Conservation (phyloP, 2,329 filamentous ascomycete genomes). For the Hymenoscyphus fructigenus region DNA sequence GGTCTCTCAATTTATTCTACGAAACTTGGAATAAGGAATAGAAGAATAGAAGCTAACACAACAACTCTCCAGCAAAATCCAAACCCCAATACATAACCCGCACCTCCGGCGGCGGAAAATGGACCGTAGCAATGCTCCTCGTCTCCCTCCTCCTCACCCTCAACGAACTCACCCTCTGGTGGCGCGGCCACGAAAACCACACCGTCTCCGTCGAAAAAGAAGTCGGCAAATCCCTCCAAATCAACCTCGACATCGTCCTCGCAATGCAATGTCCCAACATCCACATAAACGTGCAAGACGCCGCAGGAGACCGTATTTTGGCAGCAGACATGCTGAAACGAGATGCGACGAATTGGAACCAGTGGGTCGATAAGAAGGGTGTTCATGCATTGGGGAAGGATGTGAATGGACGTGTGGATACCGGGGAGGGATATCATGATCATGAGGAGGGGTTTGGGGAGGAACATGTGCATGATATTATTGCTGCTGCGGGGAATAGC, state of each 20-base stretch:
- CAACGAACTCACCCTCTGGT: constrained; percentile 80
- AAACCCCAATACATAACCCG: constrained; percentile 89
- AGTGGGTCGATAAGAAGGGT: constrained; percentile 75
- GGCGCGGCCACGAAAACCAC: constrained; percentile 78
- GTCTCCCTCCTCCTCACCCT: constrained; percentile 74
- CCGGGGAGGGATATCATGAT: constrained; percentile 58
- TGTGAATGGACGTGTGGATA: constrained; percentile 52
- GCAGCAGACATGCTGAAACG: constrained; percentile 72
- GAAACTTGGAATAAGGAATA: background rate
- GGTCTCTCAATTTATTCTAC: background rate
- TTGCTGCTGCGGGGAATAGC: constrained; percentile 59
- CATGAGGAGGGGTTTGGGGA: constrained; percentile 70
- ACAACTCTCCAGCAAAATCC: constrained; percentile 73
- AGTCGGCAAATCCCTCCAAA: constrained; percentile 80
- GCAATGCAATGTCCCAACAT: constrained; percentile 83
- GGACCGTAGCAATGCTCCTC: constrained; percentile 79
- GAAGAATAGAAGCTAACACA: background rate
- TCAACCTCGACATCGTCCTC: constrained; percentile 94
- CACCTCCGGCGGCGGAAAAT: constrained; percentile 85
- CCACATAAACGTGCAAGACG: constrained; percentile 97
- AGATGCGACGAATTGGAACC: constrained; percentile 76
- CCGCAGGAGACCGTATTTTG: constrained; percentile 85
- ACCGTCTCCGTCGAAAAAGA: constrained; percentile 93
- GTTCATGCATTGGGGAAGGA: constrained; percentile 61
- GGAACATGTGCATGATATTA: constrained; percentile 88